Percentiles rank a stretch among this genome's conserved stretches.
Conservation (phyloP, 1,284 basidiomycete genomes). For the Irpex sp. region DNA sequence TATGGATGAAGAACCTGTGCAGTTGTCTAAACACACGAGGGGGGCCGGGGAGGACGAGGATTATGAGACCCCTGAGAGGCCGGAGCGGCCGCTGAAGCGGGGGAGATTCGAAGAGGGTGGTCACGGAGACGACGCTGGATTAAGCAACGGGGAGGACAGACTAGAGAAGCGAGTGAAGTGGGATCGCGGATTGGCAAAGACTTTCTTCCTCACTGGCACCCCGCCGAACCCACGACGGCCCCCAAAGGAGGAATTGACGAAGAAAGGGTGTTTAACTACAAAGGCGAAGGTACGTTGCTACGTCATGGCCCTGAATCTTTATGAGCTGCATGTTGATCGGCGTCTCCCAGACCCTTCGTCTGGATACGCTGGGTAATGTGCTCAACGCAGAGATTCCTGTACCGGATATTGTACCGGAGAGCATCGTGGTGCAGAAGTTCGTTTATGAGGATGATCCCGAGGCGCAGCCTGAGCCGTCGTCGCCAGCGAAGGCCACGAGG, state of each 20-base stretch:
- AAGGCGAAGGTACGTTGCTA: slow-evolving; percentile 48
- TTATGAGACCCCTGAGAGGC: slow-evolving; percentile 60
- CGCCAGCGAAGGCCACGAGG: slow-evolving; percentile 46
- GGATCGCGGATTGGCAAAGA: slow-evolving; percentile 67
- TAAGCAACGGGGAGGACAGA: slow-evolving; percentile 24
- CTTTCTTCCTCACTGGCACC: slow-evolving; percentile 58
- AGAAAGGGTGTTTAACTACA: slow-evolving; percentile 64
- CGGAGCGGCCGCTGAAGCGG: slow-evolving; percentile 32
- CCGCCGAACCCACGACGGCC: slow-evolving; percentile 44
- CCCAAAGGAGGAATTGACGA: slow-evolving; percentile 34
- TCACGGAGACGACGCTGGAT: slow-evolving; percentile 11
- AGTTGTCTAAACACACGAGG: slow-evolving; percentile 37
- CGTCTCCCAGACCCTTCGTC: slow-evolving; percentile 46
- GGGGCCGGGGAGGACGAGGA: slow-evolving; percentile 83
- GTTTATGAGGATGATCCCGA: slow-evolving; percentile 75
- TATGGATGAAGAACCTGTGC: slow-evolving; percentile 25
- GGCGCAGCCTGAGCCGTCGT: slow-evolving; percentile 18
- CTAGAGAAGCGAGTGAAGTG: slow-evolving; percentile 69
- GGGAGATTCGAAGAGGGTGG: slow-evolving; percentile 32
- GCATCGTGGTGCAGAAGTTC: slow-evolving; percentile 74
- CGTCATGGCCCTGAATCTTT: not conserved
- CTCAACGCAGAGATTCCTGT: slow-evolving; percentile 56
- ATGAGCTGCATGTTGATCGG: not conserved
- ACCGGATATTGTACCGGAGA: slow-evolving; percentile 60
- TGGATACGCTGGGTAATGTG: slow-evolving; percentile 79